A percentile compares a stretch with the other conserved stretches of the same genome.
These are phyloP conservation scores for Skeletonema marinoi DNA, from an alignment of 108 stramenopile species.

Conservation along the genomic window DNA sequence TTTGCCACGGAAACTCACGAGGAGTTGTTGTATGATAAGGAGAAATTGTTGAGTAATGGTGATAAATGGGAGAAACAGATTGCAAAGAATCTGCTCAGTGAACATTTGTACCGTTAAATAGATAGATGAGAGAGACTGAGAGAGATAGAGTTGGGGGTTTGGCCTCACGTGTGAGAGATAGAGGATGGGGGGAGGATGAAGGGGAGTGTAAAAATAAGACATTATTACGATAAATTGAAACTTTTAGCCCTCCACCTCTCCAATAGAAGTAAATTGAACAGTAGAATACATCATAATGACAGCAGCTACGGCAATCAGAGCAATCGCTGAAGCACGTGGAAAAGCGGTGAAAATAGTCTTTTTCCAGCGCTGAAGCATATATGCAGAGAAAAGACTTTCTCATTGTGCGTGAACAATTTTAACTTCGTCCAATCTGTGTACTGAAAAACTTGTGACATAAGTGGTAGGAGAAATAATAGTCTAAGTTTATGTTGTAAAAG, in stretches of 20 bases:
- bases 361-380: too few relatives aligned
- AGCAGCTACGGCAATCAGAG: neutral
- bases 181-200: neutral
- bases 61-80: conserved; percentile 99
- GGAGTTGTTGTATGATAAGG: conserved; percentile 99
- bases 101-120: conserved; percentile 94
- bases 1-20: conserved; percentile 99
- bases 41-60: conserved; percentile 97
- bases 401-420: too few relatives aligned
- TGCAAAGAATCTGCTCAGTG: conserved; percentile 95
- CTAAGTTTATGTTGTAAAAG: too few relatives aligned
- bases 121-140: neutral
- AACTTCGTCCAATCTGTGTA: too few relatives aligned
- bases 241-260: too few relatives aligned
- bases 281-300: neutral
- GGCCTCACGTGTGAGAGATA: neutral
- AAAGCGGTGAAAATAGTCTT: too few relatives aligned
- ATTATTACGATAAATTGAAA: neutral
- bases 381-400: too few relatives aligned
- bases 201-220: neutral
- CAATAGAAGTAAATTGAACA: neutral
- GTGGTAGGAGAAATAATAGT: too few relatives aligned
- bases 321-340: too few relatives aligned
- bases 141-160: neutral
- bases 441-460: too few relatives aligned